Conservation (phyloP, 371 early-diverging fungal species). For the Mortierella sp. region DNA sequence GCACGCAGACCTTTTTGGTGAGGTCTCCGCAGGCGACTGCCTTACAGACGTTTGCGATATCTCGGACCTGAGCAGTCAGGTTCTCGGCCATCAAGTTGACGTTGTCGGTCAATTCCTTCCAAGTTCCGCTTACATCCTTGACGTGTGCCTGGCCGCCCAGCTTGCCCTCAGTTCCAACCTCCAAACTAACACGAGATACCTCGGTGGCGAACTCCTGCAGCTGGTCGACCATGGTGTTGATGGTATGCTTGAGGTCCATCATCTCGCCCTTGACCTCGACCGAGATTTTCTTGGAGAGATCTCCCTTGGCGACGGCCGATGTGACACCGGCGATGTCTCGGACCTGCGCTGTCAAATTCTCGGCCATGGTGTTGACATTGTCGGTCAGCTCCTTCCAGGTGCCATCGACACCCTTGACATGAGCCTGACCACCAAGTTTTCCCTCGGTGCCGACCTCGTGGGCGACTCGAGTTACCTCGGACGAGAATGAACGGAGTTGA, state of each 20-base stretch:
- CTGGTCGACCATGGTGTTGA: slow-evolving; percentile 75
- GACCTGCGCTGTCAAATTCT: slow-evolving; percentile 66
- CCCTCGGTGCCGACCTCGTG: slow-evolving; percentile 71
- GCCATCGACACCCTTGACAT: slow-evolving; percentile 64
- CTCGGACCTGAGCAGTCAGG: slow-evolving; percentile 64
- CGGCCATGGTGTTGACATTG: slow-evolving; percentile 70
- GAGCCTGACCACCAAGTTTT: slow-evolving; percentile 61
- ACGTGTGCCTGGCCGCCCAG: slow-evolving; percentile 62
- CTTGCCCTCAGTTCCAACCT: slow-evolving; percentile 67
- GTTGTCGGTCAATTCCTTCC: slow-evolving; percentile 67
- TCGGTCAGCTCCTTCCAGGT: slow-evolving; percentile 71
- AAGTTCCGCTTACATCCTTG: slow-evolving; percentile 65
- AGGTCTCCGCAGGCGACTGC: slow-evolving; percentile 67
- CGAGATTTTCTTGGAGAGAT: slow-evolving; percentile 62
- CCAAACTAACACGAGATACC: slow-evolving; percentile 73
- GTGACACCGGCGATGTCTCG: slow-evolving; percentile 68
- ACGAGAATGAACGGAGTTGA: slow-evolving; percentile 62
- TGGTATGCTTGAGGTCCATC: slow-evolving; percentile 65
- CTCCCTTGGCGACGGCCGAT: slow-evolving; percentile 66
- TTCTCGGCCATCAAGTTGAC: slow-evolving; percentile 68
- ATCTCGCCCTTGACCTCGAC: slow-evolving; percentile 67
- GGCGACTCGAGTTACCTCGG: slow-evolving; percentile 70
- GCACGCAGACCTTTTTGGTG: slow-evolving; percentile 58
- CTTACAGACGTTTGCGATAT: slow-evolving; percentile 63
- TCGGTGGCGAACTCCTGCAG: slow-evolving; percentile 69